Evolutionary conservation across 2,329 filamentous ascomycete species (phyloP).

Genomic region (Penicillium sp.): DNA sequence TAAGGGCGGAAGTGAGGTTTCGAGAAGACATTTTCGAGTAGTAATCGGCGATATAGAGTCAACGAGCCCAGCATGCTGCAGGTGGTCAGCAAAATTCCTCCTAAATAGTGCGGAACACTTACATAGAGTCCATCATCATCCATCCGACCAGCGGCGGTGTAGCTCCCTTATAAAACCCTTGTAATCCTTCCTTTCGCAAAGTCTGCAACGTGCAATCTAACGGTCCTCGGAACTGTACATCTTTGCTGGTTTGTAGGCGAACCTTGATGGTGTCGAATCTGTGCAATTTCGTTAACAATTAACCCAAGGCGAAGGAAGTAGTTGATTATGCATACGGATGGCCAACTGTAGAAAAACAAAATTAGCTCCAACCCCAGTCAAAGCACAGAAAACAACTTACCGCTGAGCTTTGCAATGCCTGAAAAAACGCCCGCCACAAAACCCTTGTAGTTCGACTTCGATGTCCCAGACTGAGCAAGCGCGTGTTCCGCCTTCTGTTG

Average conservation of each 20-base stretch:
- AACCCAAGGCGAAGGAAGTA: neutral
- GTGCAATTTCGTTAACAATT: conserved; percentile 3
- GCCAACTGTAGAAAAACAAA: conserved; percentile 47
- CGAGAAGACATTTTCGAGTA: conserved; percentile 76
- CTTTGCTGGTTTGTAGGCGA: conserved; percentile 80
- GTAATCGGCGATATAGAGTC: conserved; percentile 80
- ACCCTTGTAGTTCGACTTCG: conserved; percentile 73
- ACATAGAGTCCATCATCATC: conserved; percentile 94
- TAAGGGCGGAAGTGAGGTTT: conserved; percentile 48
- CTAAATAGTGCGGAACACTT: conserved; percentile 16
- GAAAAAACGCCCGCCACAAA: conserved; percentile 97
- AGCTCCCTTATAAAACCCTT: conserved; percentile 90
- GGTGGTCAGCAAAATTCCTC: neutral
- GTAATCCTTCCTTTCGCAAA: conserved; percentile 77
- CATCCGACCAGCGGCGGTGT: conserved; percentile 90
- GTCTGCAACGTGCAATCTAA: conserved; percentile 84
- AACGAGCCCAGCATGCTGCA: conserved; percentile 81
- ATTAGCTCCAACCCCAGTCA: neutral
- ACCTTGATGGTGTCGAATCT: conserved; percentile 97
- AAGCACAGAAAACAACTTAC: conserved; percentile 50
- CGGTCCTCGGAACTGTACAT: conserved; percentile 77
- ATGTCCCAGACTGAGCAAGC: conserved; percentile 13
- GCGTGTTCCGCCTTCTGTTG: conserved; percentile 11
- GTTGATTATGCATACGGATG: conserved; percentile 53
- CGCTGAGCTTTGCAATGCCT: conserved; percentile 83